Percentiles rank a stretch among this genome's conserved stretches.
phyloP scores from a whole-genome alignment of 371 early-diverging fungal genomes.

The Thermomucor indicae-seudaticae region DNA sequence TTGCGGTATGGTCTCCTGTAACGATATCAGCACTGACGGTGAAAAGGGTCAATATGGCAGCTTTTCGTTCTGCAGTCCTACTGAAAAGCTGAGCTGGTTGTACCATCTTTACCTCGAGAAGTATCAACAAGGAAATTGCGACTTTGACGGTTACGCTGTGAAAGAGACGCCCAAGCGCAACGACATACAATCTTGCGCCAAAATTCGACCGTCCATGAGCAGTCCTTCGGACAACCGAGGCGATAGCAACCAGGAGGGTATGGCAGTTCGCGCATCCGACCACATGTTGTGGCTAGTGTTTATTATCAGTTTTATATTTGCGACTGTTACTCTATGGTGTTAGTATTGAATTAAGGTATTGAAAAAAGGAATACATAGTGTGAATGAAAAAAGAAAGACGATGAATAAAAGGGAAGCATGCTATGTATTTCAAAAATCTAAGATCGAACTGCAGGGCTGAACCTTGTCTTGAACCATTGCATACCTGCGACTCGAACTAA shows the following conservation, averaged over 20 bases:
- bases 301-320: too few species aligned
- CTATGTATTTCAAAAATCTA: too few species aligned
- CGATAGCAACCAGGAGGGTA: neutral
- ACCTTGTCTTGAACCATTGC: too few species aligned
- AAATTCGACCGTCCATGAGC: slow-evolving; percentile 19
- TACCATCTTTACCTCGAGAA: slow-evolving; percentile 28
- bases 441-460: too few species aligned
- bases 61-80: slow-evolving; percentile 48
- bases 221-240: neutral
- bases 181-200: slow-evolving; percentile 25
- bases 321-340: too few species aligned
- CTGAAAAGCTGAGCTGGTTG: slow-evolving; percentile 49
- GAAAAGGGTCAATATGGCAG: slow-evolving; percentile 53
- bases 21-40: slow-evolving; percentile 49
- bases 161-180: slow-evolving; percentile 24
- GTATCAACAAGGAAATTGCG: slow-evolving; percentile 20
- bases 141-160: slow-evolving; percentile 37
- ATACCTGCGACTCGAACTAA: too few species aligned
- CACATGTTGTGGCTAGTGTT: too few species aligned
- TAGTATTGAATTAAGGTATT: too few species aligned
- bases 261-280: too few species aligned
- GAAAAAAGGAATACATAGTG: too few species aligned
- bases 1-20: slow-evolving; percentile 51
- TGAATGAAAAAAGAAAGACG: too few species aligned
- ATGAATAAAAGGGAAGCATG: too few species aligned